Evolutionary conservation across 352 stramenopile genomes (phyloP), one percentile per base, ranked within the genome.

Genomic region (Peronospora farinosa): DNA sequence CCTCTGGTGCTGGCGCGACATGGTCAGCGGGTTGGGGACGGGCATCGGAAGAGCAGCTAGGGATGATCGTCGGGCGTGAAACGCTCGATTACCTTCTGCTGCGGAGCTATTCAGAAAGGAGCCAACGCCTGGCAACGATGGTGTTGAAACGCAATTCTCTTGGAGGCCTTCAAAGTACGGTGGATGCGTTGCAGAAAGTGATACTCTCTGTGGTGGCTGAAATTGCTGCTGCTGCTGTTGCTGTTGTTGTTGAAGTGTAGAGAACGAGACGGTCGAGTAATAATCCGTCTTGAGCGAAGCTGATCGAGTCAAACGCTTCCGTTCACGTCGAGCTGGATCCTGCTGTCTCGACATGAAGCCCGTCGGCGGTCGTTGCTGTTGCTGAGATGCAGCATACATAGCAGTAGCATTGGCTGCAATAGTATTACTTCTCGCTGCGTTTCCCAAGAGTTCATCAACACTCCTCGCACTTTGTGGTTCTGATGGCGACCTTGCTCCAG

Each of bases 211-310:
- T 6, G 40, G 37, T 25, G 54, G 43, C 15, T 53, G 55, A 35
- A 48, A 58, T 21, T 58, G 53, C 12, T 33, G 41, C 13, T 59
- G 57, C n/a, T 64, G 61, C n/a, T 67, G 61, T 38, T 65, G 61
- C 30, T 69, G 54, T 17, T 68, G 60, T 23, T 67, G 59, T 38
- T 72, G 55, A 13, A 69, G 27, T 4, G 53, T 50, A 5, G 62
- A 61, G 17, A 75, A 78, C 45, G 73, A 63, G 9, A 69, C 60
- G 4, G 65, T 77, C 17, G 77, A 77, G 40, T 75, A 88, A 47
- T 88, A 88, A 27, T 88, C 77, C 41, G 68, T 77, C 54, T 88
- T 84, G 30, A 86, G 61, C n/a, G 77, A 88, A 11, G 74, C 70
- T 23, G 77, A 88, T 17, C 77, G 72, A 21, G 74, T 88, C 27